phyloP scores from a whole-genome alignment of 805 yeast genomes.

The Pichia scutulata region DNA sequence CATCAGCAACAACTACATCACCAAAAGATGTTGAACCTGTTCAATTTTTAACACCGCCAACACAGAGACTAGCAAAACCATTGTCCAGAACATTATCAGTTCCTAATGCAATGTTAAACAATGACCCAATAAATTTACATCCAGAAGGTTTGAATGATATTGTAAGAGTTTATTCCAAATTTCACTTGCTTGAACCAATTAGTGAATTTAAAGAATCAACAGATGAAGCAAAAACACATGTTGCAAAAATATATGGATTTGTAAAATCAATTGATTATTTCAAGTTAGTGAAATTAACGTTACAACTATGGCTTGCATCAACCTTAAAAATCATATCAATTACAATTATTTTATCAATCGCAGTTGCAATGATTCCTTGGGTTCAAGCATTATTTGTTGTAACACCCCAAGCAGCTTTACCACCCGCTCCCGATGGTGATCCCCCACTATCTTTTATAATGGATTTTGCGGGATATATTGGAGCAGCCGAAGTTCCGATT shows the following conservation, averaged over 20 bases:
- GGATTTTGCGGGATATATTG: slow-evolving; percentile 74
- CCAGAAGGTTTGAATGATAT: slow-evolving; percentile 38
- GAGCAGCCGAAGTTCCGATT: slow-evolving; percentile 81
- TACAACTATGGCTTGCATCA: slow-evolving; percentile 30
- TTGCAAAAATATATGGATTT: neutral
- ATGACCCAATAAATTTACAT: neutral
- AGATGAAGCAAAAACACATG: neutral
- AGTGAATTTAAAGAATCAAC: slow-evolving; percentile 1
- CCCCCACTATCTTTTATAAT: slow-evolving; percentile 83
- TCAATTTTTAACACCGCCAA: neutral
- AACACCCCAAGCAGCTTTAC: slow-evolving; percentile 42
- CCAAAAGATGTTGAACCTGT: neutral
- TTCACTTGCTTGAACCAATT: slow-evolving; percentile 25
- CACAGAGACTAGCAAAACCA: neutral
- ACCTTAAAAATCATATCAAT: slow-evolving; percentile 68
- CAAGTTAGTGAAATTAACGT: slow-evolving; percentile 3
- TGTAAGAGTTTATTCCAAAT: slow-evolving; percentile 44
- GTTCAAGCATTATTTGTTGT: slow-evolving; percentile 58
- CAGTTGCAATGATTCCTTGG: slow-evolving; percentile 80
- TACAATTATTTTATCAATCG: slow-evolving; percentile 54
- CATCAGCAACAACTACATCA: neutral
- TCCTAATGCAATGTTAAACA: slow-evolving; percentile 21
- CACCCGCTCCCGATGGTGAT: slow-evolving; percentile 71
- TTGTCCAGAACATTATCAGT: slow-evolving; percentile 9
- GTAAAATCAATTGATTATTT: slow-evolving; percentile 5